A percentile compares a stretch with the other conserved stretches of the same genome.
phyloP scores from a whole-genome alignment of 805 yeast genomes.

The Wickerhamomyces silvicola region DNA sequence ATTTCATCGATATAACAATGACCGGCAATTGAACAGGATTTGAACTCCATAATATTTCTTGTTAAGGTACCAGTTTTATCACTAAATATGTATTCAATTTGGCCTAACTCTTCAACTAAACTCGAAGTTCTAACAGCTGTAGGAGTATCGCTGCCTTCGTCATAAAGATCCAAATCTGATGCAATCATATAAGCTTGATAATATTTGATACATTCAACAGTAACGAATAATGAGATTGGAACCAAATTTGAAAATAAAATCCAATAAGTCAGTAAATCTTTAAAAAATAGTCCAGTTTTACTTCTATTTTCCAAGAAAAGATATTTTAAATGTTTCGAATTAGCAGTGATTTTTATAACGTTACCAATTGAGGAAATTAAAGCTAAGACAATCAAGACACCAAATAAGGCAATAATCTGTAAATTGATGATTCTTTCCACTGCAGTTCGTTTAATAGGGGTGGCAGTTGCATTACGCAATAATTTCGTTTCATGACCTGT shows the following conservation, averaged over 20 bases:
- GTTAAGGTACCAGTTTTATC: constrained; percentile 98
- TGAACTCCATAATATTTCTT: constrained; percentile 93
- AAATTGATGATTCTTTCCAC: constrained; percentile 92
- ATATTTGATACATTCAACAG: constrained; percentile 91
- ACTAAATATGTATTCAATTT: constrained; percentile 90
- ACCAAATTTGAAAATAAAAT: constrained; percentile 92
- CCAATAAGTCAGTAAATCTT: constrained; percentile 90
- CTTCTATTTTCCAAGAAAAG: constrained; percentile 63
- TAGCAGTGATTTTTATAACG: constrained; percentile 60
- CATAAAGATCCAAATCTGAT: constrained; percentile 90
- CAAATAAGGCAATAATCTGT: constrained; percentile 85
- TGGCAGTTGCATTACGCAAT: constrained; percentile 97
- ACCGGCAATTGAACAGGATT: constrained; percentile 90
- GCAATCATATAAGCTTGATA: constrained; percentile 93
- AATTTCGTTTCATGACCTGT: constrained; percentile 98
- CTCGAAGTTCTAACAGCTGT: constrained; percentile 93
- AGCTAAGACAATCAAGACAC: constrained; percentile 67
- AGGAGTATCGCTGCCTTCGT: constrained; percentile 84
- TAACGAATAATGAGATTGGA: constrained; percentile 95
- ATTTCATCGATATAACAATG: constrained; percentile 79
- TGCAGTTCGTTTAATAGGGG: constrained; percentile 95
- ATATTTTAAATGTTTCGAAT: constrained; percentile 51
- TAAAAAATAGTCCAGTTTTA: constrained; percentile 67
- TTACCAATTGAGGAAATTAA: constrained; percentile 84
- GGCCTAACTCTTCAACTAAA: constrained; percentile 94